Base-by-base conservation (phyloP, 2,329 filamentous ascomycete species). In the Pezicula radicicola region DNA sequence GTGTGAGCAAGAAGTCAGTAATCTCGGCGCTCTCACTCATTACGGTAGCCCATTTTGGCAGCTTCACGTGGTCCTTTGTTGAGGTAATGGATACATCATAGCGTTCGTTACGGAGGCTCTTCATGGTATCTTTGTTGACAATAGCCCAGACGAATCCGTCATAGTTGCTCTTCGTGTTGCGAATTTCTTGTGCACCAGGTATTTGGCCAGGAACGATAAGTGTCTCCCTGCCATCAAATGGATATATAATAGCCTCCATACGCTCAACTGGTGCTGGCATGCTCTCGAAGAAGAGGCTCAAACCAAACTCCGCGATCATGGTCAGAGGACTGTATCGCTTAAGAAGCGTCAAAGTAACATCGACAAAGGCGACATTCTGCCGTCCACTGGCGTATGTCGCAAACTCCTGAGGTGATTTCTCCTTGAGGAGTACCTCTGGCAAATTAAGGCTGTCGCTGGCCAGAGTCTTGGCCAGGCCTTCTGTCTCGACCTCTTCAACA, bases 1-100 rank as follows among this genome's bases (percentile, higher is more conserved):
- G 80, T 4, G 91, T 96, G 47, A 99, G 80, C 60, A 99, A 76
- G 6, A 84, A 77, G 43, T 97, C 89, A 12, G 92, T 97, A 63
- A 99, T 87, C 73, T 97, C 94, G 53, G 92, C 91, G 72, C 87
- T 96, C 78, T 99, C 94, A 66, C 85, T 95, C 94, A 99, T 97
- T 66, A 97, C 84, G 12, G 91, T 96, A 50, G 87, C 78, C 92
- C 92, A 99, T 58, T 80, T 73, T 33, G 94, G 93, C 33, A 99
- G 83, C 77, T 96, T 97, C 50, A 87, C 68, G 72, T 92, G 84
- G 66, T 99, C 94, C 79, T 96, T 96, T 67, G 93, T 97, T 59
- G 85, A 85, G 40, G 94, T 97, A 61, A 99, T 81, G 49, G 90
- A 96, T 50, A 97, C 77, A 69, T 99, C 94, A 73, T 97, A 99